These are phyloP conservation scores for Gentiana dahurica DNA, from an alignment of 257 asterid species.

Conservation along the genomic window DNA sequence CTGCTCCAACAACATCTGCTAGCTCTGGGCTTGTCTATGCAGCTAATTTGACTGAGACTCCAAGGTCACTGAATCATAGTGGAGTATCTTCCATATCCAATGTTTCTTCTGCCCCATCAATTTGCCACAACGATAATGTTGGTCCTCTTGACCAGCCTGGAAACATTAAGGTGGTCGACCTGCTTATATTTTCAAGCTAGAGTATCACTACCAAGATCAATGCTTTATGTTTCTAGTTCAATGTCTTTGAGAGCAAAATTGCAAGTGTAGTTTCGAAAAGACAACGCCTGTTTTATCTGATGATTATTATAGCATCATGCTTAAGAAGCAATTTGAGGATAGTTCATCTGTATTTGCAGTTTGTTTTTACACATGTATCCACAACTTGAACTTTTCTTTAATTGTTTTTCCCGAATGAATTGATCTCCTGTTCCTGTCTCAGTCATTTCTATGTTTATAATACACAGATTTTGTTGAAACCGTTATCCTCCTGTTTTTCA, in stretches of 20 bases:
- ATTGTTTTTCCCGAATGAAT: too few species aligned
- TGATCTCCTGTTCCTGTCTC: too few species aligned
- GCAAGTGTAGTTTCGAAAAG: too few species aligned
- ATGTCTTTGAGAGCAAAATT: too few species aligned
- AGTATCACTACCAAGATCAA: neutral
- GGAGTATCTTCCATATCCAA: slow-evolving; percentile 56
- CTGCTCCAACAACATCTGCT: slow-evolving; percentile 68
- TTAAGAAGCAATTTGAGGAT: too few species aligned
- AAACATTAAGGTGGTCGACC: slow-evolving; percentile 27
- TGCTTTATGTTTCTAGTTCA: neutral
- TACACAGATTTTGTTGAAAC: too few species aligned
- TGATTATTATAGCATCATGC: neutral
- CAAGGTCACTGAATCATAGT: slow-evolving; percentile 50
- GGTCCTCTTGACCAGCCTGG: slow-evolving; percentile 49
- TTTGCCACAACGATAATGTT: slow-evolving; percentile 30
- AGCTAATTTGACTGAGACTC: slow-evolving; percentile 90
- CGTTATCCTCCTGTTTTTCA: too few species aligned
- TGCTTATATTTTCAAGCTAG: slow-evolving; percentile 13
- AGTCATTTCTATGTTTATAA: too few species aligned
- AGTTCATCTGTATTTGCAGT: too few species aligned
- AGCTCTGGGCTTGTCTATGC: slow-evolving; percentile 78
- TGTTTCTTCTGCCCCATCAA: slow-evolving; percentile 37
- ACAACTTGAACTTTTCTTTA: too few species aligned
- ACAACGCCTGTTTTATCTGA: too few species aligned
- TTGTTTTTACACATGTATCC: too few species aligned